These are phyloP conservation scores for Talaromyces adpressus DNA, from an alignment of 495 filamentous ascomycete species.

Conservation along the genomic window DNA sequence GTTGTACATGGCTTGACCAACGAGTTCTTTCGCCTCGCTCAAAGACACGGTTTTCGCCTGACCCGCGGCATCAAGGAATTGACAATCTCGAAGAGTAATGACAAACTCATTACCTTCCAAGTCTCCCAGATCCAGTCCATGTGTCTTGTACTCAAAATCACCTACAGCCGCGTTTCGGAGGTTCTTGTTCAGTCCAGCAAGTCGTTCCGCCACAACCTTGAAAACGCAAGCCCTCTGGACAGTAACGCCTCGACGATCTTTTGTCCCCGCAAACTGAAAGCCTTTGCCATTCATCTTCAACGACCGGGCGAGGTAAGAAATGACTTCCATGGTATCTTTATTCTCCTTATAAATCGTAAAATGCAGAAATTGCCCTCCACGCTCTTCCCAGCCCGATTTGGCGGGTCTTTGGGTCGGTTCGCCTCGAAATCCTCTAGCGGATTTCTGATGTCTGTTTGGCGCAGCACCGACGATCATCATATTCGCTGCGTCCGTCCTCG, in stretches of 20 bases:
- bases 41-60: not conserved
- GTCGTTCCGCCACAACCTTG: conserved; percentile 52
- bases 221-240: conserved; percentile 74
- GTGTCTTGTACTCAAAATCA: conserved; percentile 68
- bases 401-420: conserved; percentile 19
- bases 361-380: conserved; percentile 77
- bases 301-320: conserved; percentile 61
- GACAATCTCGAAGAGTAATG: conserved; percentile 79
- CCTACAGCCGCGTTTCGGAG: conserved; percentile 55
- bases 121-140: conserved; percentile 73
- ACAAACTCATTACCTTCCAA: conserved; percentile 84
- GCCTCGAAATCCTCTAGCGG: conserved; percentile 21
- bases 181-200: conserved; percentile 54
- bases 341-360: conserved; percentile 98
- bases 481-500: conserved; percentile 50
- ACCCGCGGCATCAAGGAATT: conserved; percentile 53
- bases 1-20: conserved; percentile 47
- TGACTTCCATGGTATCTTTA: conserved; percentile 92
- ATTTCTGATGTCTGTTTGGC: conserved; percentile 32
- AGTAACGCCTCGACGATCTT: conserved; percentile 85
- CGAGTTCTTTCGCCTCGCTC: conserved; percentile 41
- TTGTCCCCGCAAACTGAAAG: conserved; percentile 88
- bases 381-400: conserved; percentile 49
- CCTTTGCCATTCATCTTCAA: conserved; percentile 59
- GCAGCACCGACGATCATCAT: conserved; percentile 51